phyloP scores from a whole-genome alignment of 2,329 filamentous ascomycete genomes.

The Scedosporium boydii region DNA sequence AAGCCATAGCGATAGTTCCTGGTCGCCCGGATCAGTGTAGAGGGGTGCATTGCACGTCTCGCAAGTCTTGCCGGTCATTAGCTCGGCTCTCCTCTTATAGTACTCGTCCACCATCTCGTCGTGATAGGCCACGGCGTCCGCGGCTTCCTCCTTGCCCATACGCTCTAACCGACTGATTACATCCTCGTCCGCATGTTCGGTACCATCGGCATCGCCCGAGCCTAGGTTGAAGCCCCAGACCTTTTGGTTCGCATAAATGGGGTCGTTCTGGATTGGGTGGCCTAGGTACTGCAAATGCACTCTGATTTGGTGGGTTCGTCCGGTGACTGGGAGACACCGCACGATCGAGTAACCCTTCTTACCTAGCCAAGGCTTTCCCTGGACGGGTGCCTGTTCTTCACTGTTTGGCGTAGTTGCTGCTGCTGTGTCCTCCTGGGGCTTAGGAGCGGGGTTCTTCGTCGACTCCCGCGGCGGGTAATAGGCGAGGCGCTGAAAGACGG shows the following conservation, averaged over 20 bases:
- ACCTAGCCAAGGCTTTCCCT: constrained; percentile 31
- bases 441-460: neutral
- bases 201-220: constrained; percentile 52
- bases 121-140: constrained; percentile 85
- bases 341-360: constrained; percentile 86
- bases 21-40: constrained; percentile 83
- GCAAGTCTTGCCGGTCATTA: constrained; percentile 79
- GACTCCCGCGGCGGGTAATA: constrained; percentile 58
- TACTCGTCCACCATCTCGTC: constrained; percentile 90
- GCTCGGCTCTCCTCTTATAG: constrained; percentile 83
- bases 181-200: constrained; percentile 71
- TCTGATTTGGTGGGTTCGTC: constrained; percentile 86
- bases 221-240: constrained; percentile 83
- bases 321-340: constrained; percentile 85
- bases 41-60: constrained; percentile 75
- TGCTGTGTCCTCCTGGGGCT: neutral
- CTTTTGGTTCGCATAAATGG: constrained; percentile 89
- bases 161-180: constrained; percentile 75
- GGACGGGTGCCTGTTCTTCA: constrained; percentile 12
- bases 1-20: constrained; percentile 88
- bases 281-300: constrained; percentile 93
- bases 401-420: constrained; percentile 12
- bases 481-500: constrained; percentile 84
- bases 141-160: constrained; percentile 92
- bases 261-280: constrained; percentile 93